Percentiles rank a stretch among this genome's conserved stretches.
phyloP scores from a whole-genome alignment of 352 stramenopile genomes.

The Pythium grandisporangium region DNA sequence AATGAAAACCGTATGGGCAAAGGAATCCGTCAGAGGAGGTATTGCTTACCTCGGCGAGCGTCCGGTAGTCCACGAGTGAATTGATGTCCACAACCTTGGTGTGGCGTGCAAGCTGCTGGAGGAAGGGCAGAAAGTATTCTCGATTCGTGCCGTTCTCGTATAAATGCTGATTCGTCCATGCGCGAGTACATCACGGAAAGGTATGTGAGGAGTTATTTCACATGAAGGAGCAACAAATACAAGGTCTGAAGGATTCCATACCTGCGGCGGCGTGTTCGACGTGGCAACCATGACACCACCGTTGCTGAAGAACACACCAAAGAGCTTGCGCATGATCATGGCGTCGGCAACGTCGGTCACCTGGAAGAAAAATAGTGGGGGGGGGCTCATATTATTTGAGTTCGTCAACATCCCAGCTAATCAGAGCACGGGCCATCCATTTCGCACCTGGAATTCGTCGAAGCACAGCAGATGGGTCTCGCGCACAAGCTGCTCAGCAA shows the following conservation, averaged over 20 bases:
- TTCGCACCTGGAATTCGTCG: slow-evolving; percentile 94
- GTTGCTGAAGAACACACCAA: slow-evolving; percentile 82
- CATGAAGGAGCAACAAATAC: too few species aligned
- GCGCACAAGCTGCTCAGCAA: slow-evolving; percentile 80
- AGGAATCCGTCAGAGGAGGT: too few species aligned
- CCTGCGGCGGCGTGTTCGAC: slow-evolving; percentile 85
- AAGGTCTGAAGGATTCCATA: slow-evolving; percentile 4
- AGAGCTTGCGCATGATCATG: slow-evolving; percentile 95
- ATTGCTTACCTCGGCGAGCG: slow-evolving; percentile 26
- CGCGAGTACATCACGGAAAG: background rate
- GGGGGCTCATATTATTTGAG: too few species aligned
- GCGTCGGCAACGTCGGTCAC: slow-evolving; percentile 96
- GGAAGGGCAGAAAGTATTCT: slow-evolving; percentile 96
- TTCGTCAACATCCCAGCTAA: too few species aligned
- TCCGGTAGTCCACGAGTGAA: slow-evolving; percentile 68
- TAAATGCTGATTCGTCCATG: slow-evolving; percentile 41
- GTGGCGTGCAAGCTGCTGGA: slow-evolving; percentile 89
- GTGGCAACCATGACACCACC: slow-evolving; percentile 94
- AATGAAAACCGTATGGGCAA: too few species aligned
- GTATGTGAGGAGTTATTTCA: too few species aligned
- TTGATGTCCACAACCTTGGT: slow-evolving; percentile 70
- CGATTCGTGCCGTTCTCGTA: slow-evolving; percentile 95
- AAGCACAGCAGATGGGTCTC: slow-evolving; percentile 93
- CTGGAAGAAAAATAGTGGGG: too few species aligned
- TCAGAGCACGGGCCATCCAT: background rate